These are phyloP conservation scores for Catharanthus roseus DNA, from an alignment of 257 asterid species.

Conservation along the genomic window DNA sequence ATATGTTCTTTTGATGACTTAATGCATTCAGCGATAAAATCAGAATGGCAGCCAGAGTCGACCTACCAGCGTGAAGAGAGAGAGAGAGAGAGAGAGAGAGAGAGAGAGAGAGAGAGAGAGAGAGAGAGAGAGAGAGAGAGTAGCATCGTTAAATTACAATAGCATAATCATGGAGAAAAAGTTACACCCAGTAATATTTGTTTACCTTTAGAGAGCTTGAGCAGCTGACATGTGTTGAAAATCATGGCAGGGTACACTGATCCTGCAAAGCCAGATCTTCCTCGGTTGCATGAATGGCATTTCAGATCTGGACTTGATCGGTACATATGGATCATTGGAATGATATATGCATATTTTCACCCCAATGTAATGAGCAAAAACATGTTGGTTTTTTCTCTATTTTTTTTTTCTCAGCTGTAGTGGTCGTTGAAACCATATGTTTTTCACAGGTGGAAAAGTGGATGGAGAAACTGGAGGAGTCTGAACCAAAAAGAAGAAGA, in stretches of 20 bases:
- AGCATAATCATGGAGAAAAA: background rate
- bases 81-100: constrained; percentile 13
- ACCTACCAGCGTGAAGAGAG: background rate
- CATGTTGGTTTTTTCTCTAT: background rate
- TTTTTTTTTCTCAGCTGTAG: background rate
- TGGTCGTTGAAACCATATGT: constrained; percentile 11
- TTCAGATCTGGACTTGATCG: constrained; percentile 93
- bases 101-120: constrained; percentile 7
- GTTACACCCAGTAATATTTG: background rate
- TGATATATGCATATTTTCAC: constrained; percentile 77
- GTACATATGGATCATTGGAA: constrained; percentile 80
- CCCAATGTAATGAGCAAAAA: constrained; percentile 52
- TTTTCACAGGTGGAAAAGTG: constrained; percentile 72
- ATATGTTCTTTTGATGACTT: background rate
- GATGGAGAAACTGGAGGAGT: constrained; percentile 97
- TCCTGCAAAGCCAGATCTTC: constrained; percentile 90
- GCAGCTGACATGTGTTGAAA: constrained; percentile 21
- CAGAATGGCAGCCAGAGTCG: background rate
- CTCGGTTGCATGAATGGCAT: constrained; percentile 94
- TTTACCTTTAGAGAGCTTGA: constrained; percentile 1
- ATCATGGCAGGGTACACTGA: constrained; percentile 64
- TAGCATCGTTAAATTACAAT: background rate
- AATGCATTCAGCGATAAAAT: background rate
- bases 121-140: background rate
- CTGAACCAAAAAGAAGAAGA: constrained; percentile 65